A percentile compares a stretch with the other conserved stretches of the same genome.
These are phyloP conservation scores for Cynara cardunculus DNA, from an alignment of 129 eudicot species.

Conservation along the genomic window DNA sequence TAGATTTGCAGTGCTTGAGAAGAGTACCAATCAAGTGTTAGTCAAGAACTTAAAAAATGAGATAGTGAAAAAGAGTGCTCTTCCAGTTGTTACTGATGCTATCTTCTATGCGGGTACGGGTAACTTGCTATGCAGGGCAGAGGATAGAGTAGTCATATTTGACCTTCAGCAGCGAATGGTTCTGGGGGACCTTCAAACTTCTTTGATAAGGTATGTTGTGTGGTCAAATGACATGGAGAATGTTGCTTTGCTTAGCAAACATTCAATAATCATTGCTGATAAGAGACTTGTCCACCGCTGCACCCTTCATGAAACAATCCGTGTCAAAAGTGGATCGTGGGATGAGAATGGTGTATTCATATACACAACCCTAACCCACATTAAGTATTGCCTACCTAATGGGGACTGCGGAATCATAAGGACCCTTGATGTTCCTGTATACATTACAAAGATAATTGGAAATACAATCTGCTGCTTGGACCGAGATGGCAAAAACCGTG, in stretches of 20 bases:
- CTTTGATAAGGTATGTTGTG: constrained; percentile 47
- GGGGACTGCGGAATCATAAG: constrained; percentile 53
- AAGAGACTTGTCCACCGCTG: constrained; percentile 49
- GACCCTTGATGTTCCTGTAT: constrained; percentile 48
- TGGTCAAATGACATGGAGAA: constrained; percentile 60
- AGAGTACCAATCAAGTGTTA: constrained; percentile 46
- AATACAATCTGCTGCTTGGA: constrained; percentile 54
- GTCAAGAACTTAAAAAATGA: constrained; percentile 53
- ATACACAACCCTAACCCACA: constrained; percentile 50
- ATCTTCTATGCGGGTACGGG: constrained; percentile 57
- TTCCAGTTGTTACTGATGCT: constrained; percentile 49
- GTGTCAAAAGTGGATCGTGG: constrained; percentile 60
- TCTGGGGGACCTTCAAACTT: constrained; percentile 49
- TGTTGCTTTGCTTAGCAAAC: constrained; percentile 51
- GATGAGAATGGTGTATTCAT: constrained; percentile 53
- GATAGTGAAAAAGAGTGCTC: constrained; percentile 41
- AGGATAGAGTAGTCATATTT: constrained; percentile 51
- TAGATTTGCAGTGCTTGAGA: constrained; percentile 58
- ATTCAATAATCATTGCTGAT: constrained; percentile 46
- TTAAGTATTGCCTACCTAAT: constrained; percentile 52
- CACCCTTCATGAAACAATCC: constrained; percentile 58
- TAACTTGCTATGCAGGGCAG: constrained; percentile 52
- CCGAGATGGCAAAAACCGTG: constrained; percentile 51
- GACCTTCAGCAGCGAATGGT: constrained; percentile 50
- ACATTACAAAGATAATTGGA: constrained; percentile 40